A percentile compares a stretch with the other conserved stretches of the same genome.
These are phyloP conservation scores for Termitomyces sp. DNA, from an alignment of 768 basidiomycete species.

Conservation along the genomic window DNA sequence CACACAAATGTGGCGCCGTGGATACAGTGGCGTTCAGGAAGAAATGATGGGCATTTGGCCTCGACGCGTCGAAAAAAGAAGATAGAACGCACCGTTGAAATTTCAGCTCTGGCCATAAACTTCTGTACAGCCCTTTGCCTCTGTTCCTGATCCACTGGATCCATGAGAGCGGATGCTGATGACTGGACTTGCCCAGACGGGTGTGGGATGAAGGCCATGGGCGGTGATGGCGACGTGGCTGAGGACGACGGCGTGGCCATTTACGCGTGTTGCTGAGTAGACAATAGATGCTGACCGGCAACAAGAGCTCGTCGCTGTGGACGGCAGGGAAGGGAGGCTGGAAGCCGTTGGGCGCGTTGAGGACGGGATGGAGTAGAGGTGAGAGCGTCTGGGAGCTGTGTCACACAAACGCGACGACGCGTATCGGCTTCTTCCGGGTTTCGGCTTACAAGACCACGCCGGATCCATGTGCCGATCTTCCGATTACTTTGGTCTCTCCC, in stretches of 20 bases:
- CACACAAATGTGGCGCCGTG: constrained; percentile 4
- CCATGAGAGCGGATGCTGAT: constrained; percentile 27
- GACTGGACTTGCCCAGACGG: constrained; percentile 36
- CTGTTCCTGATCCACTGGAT: constrained; percentile 52
- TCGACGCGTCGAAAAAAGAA: constrained; percentile 47
- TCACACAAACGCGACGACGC: constrained; percentile 47
- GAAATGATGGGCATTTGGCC: neutral
- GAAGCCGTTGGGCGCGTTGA: constrained; percentile 33
- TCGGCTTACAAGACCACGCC: constrained; percentile 31
- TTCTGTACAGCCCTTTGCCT: constrained; percentile 69
- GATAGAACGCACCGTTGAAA: constrained; percentile 66
- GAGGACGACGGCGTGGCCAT: constrained; percentile 84
- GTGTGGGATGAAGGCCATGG: constrained; percentile 57
- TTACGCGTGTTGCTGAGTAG: constrained; percentile 29
- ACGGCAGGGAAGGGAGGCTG: constrained; percentile 29
- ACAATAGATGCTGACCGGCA: constrained; percentile 15
- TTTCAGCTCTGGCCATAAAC: constrained; percentile 74
- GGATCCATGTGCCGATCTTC: constrained; percentile 25
- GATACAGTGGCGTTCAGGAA: neutral
- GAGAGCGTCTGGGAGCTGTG: constrained; percentile 32
- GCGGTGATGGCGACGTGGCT: constrained; percentile 79
- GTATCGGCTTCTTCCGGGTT: constrained; percentile 49
- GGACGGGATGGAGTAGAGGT: constrained; percentile 24
- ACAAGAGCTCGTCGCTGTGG: constrained; percentile 27
- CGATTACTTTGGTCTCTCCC: constrained; percentile 13